phyloP scores from a whole-genome alignment of 192 early-diverging fungal genomes.

The Umbelopsis ramanniana region DNA sequence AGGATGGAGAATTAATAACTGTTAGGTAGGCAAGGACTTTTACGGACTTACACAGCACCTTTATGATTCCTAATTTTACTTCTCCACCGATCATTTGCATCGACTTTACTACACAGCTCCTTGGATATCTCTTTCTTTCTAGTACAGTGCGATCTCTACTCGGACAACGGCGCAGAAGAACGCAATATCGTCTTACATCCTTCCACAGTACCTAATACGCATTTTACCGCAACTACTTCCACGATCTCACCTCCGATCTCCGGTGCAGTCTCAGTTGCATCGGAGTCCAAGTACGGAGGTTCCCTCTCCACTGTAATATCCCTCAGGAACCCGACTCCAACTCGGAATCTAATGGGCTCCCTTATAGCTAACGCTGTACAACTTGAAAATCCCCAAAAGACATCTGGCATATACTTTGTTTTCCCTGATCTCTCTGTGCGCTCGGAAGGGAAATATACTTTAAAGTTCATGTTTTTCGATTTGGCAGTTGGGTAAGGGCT shows the following conservation, averaged over 20 bases:
- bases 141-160: slow-evolving; percentile 41
- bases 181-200: slow-evolving; percentile 44
- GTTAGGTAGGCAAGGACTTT: slow-evolving; percentile 50
- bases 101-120: slow-evolving; percentile 18
- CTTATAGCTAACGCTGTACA: slow-evolving; percentile 28
- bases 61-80: no score
- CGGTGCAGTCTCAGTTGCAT: background rate
- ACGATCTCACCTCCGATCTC: background rate
- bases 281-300: slow-evolving; percentile 4
- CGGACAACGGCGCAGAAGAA: slow-evolving; percentile 30
- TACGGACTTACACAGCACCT: no score
- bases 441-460: slow-evolving; percentile 70
- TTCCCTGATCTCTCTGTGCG: slow-evolving; percentile 82
- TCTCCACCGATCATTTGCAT: background rate
- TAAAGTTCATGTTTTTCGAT: slow-evolving; percentile 70
- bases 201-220: slow-evolving; percentile 30
- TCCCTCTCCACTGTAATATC: slow-evolving; percentile 15
- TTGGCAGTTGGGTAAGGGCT: slow-evolving; percentile 45
- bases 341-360: slow-evolving; percentile 27
- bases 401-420: slow-evolving; percentile 65
- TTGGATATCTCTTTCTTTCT: slow-evolving; percentile 39
- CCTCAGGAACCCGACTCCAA: slow-evolving; percentile 26
- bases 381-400: slow-evolving; percentile 13
- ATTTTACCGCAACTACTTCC: background rate
- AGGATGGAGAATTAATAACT: slow-evolving; percentile 32